Percentiles rank a stretch among this genome's conserved stretches.
These are phyloP conservation scores for Stephania cephalantha DNA, from an alignment of 164 flowering plant genomes.

Conservation along the genomic window DNA sequence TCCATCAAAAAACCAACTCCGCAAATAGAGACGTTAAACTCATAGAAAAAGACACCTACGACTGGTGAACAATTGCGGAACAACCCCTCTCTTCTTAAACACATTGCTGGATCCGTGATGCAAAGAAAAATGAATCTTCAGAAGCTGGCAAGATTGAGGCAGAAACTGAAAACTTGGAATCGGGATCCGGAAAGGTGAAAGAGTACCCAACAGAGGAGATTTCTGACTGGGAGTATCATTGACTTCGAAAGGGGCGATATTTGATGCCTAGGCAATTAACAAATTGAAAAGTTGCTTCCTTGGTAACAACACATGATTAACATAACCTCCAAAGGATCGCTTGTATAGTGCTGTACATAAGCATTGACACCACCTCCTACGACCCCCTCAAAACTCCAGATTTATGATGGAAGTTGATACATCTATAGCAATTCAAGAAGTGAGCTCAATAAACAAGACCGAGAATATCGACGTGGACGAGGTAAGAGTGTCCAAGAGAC, in stretches of 20 bases:
- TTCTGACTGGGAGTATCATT: slow-evolving; percentile 89
- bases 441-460: neutral
- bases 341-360: neutral
- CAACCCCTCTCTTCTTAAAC: slow-evolving; percentile 3
- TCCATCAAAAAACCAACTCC: slow-evolving; percentile 66
- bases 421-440: neutral
- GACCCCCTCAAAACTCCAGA: neutral
- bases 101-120: slow-evolving; percentile 4
- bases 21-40: slow-evolving; percentile 51
- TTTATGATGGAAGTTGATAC: neutral
- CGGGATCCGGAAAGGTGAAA: slow-evolving; percentile 66
- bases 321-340: neutral
- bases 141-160: slow-evolving; percentile 18
- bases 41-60: slow-evolving; percentile 30
- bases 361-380: neutral
- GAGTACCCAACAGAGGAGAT: slow-evolving; percentile 75
- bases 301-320: neutral
- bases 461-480: neutral
- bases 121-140: slow-evolving; percentile 5
- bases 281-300: neutral
- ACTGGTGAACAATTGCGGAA: slow-evolving; percentile 22
- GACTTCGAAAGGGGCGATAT: slow-evolving; percentile 46
- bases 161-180: slow-evolving; percentile 76
- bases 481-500: no score
- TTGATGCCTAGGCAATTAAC: slow-evolving; percentile 32